A percentile compares a stretch with the other conserved stretches of the same genome.
phyloP scores from a whole-genome alignment of 2,329 filamentous ascomycete genomes.

The Colletotrichum sp. region DNA sequence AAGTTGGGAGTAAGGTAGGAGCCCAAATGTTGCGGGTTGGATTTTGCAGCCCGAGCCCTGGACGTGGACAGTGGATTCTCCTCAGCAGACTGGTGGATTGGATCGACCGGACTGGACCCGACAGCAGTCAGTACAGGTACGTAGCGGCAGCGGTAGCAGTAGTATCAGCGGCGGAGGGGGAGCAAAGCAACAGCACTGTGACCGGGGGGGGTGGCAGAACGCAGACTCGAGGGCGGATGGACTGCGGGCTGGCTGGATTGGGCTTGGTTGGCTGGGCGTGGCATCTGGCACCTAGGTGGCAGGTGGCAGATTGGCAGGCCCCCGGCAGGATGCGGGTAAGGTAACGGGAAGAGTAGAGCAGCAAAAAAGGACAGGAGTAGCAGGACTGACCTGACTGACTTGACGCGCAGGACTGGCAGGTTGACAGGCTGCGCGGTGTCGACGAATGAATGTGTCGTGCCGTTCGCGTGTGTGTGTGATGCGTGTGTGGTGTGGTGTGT shows the following conservation, averaged over 20 bases:
- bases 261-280: neutral
- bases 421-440: neutral
- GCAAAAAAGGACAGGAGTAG: neutral
- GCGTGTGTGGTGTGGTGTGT: neutral
- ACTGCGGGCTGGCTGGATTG: neutral
- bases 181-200: conserved; percentile 11
- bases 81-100: conserved; percentile 21
- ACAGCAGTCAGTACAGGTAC: conserved; percentile 5
- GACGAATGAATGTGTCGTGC: neutral
- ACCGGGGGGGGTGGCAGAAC: neutral
- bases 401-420: neutral
- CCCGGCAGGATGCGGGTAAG: neutral
- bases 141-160: neutral
- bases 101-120: conserved; percentile 22
- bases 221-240: neutral
- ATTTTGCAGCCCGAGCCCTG: conserved; percentile 20
- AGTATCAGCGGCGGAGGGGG: neutral
- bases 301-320: neutral
- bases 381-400: neutral
- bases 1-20: conserved; percentile 5
- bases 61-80: conserved; percentile 17
- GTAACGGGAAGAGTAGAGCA: neutral
- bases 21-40: conserved; percentile 17
- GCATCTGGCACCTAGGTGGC: conserved; percentile 6
- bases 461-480: neutral